Evolutionary conservation across 2,329 filamentous ascomycete species (phyloP), one percentile per base, ranked within the genome.

Genomic region (Sporothrix sp.): DNA sequence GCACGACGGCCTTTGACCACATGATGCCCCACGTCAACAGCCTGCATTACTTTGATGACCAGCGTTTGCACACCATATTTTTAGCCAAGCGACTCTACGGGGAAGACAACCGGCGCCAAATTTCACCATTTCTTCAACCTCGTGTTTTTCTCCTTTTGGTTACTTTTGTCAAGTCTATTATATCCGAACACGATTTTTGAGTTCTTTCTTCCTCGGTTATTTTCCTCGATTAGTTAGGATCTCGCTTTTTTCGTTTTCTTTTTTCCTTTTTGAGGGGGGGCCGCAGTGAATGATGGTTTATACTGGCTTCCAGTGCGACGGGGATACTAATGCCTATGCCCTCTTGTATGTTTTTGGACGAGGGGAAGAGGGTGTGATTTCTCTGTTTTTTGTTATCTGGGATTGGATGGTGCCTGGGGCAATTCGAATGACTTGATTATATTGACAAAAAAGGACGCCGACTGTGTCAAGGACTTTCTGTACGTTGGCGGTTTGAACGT

Each of bases 241-340:
- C 21, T 39, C 25, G 25, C 28, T 52, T 42, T 46, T 21, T 30
- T 11, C 13, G 5, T 39, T 48, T 33, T 39, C 30, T 21, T 21
- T 36, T 28, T 36, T 30, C 16, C 9, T 30, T 30, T 40, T 44
- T 11, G 35, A 45, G 18, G 43, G 33, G 21, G 46, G 20, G 30
- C 28, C 42, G 27, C 43, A 18, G 37, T 38, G 18, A 23, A n/a
- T n/a, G n/a, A n/a, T n/a, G n/a, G n/a, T n/a, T n/a, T n/a, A n/a
- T n/a, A n/a, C n/a, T n/a, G n/a, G n/a, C n/a, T n/a, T n/a, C n/a
- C n/a, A n/a, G n/a, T n/a, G n/a, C n/a, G n/a, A 30, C 10, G 40
- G 50, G 39, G 40, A 45, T 33, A 33, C 13, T 49, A 49, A 49
- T 49, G 51, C n/a, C n/a, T n/a, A n/a, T n/a, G n/a, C n/a, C 18